Evolutionary conservation across 2,329 filamentous ascomycete genomes (phyloP), one percentile per base, ranked within the genome.

Genomic region (Ascochyta lentis): DNA sequence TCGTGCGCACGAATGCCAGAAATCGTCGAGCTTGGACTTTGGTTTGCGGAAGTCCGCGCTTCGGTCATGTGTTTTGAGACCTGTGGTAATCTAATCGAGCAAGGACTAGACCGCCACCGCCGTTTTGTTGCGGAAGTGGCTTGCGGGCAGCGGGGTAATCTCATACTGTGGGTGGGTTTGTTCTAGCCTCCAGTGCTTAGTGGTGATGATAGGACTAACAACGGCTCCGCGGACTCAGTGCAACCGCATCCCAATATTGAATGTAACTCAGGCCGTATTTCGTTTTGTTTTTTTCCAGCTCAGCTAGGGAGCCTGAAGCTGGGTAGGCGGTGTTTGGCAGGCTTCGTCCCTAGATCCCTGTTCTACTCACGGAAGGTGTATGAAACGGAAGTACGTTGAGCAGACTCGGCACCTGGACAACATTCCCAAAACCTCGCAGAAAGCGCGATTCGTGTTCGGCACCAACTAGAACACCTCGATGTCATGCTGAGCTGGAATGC

Each of bases 121-220:
- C 41, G 42, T 31, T 10, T 8, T 16, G 24, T 6, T 19, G 33
- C 47, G 53, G 53, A 22, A 51, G 47, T 51, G 48, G 53, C 47
- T 47, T 56, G 47, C 42, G 43, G 53, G 42, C 33, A 38, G 35
- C 38, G 42, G 53, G 47, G 53, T 8, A 42, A 38, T 13, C 4
- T 6, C 27, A 35, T 45, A 54, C 31, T 33, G 19, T 44, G 44
- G 51, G 38, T 43, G 33, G 27, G 16, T 39, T 16, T 26, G 47
- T 38, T 39, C 53, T 56, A 33, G 53, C 29, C 46, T 37, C 16
- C 15, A 12, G 8, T 40, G 16, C 12, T 26, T 15, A 23, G 9
- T 13, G 46, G 45, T 42, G 19, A 9, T 22, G 19, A 24, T 9
- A 19, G 37, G 10, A 3, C 39, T 8, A 27, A 6, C 24, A 8